phyloP scores from a whole-genome alignment of 768 basidiomycete species.

The Auricularia sp. region DNA sequence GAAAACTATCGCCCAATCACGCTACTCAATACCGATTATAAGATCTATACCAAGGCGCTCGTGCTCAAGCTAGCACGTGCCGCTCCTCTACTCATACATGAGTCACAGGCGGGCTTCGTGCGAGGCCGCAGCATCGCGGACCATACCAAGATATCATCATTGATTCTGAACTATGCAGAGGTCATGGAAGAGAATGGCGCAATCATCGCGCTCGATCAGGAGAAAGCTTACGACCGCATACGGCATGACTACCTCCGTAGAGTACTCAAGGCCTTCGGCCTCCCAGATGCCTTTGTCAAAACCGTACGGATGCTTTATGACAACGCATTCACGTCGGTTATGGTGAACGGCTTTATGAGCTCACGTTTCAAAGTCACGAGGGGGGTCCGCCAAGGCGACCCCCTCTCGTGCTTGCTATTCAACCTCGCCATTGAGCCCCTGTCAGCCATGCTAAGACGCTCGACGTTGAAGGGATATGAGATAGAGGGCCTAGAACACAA shows the following conservation, averaged over 20 bases:
- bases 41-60: slow-evolving; percentile 20
- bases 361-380: too few species aligned
- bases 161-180: too few species aligned
- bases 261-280: slow-evolving; percentile 1
- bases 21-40: slow-evolving; percentile 24
- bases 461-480: slow-evolving; percentile 12
- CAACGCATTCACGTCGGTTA: too few species aligned
- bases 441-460: slow-evolving; percentile 13
- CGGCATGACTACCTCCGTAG: slow-evolving; percentile 7
- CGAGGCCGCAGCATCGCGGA: neutral
- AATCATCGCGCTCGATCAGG: too few species aligned
- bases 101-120: slow-evolving; percentile 32
- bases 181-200: too few species aligned
- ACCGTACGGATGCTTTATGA: slow-evolving; percentile 12
- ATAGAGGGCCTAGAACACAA: slow-evolving; percentile 10
- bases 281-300: slow-evolving; percentile 13
- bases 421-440: slow-evolving; percentile 2
- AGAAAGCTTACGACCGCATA: too few species aligned
- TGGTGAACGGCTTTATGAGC: too few species aligned
- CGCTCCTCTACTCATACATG: slow-evolving; percentile 18
- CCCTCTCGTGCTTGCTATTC: neutral
- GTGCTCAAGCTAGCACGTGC: slow-evolving; percentile 11
- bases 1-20: slow-evolving; percentile 17
- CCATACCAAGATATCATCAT: too few species aligned
- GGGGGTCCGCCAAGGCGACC: neutral